Conservation (phyloP, 257 asterid genomes). For the Solanum chmielewskii region DNA sequence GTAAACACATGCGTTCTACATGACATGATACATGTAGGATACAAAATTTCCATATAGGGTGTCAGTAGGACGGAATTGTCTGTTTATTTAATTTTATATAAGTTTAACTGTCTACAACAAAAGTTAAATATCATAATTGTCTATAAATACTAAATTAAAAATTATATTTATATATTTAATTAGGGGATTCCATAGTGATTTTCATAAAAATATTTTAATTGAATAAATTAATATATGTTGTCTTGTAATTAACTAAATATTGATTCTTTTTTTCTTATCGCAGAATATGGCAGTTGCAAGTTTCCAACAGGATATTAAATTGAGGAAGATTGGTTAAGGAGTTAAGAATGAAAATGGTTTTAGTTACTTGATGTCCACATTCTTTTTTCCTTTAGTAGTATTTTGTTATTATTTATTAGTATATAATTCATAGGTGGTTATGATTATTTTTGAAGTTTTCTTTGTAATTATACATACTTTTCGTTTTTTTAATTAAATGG, state of each 20-base stretch:
- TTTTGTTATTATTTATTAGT: neutral
- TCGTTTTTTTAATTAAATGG: neutral
- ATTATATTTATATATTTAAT: no score
- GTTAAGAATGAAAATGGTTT: neutral
- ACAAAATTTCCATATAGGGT: no score
- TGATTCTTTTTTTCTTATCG: neutral
- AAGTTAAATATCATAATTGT: no score
- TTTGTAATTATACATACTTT: neutral
- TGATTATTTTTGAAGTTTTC: neutral
- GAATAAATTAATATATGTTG: no score
- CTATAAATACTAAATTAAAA: no score
- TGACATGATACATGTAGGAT: no score
- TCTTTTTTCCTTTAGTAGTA: neutral
- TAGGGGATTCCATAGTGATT: no score
- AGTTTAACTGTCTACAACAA: no score
- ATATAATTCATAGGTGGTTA: neutral
- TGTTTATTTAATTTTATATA: no score
- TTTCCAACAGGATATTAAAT: conserved; percentile 32
- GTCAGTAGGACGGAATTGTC: no score
- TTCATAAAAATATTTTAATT: no score
- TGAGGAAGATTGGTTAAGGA: neutral
- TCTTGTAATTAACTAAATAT: neutral
- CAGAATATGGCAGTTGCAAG: conserved; percentile 47
- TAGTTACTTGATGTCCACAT: neutral
- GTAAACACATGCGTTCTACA: accelerated